These are phyloP conservation scores for Diaporthe aspalathi DNA, from an alignment of 2,329 filamentous ascomycete species.

Conservation along the genomic window DNA sequence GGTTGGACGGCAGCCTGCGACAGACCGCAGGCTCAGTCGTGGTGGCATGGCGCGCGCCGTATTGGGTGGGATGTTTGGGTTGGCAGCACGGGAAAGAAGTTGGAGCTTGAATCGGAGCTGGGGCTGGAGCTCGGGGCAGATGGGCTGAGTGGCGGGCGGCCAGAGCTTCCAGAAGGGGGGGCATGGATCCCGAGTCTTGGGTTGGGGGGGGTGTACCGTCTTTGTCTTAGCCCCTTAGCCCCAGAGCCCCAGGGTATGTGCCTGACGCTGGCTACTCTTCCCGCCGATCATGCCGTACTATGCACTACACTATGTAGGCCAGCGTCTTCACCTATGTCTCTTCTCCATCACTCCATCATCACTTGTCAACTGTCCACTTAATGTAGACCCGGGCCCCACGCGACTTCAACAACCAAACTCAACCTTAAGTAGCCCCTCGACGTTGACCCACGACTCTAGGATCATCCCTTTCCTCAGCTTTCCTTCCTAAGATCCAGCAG, in stretches of 20 bases:
- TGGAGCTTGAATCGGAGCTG: constrained; percentile 4
- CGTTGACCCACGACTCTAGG: not conserved
- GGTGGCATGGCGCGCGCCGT: constrained; percentile 46
- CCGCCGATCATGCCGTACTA: constrained; percentile 23
- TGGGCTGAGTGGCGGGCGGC: not conserved
- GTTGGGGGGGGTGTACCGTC: not conserved
- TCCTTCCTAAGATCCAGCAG: not conserved
- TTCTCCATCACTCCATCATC: constrained; percentile 15
- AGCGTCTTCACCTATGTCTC: constrained; percentile 4
- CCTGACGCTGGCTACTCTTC: too few species aligned
- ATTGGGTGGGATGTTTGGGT: not conserved
- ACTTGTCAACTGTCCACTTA: constrained; percentile 4
- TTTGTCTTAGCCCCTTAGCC: constrained; percentile 6
- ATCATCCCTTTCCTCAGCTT: not conserved
- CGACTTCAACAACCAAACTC: not conserved
- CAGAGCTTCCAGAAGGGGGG: constrained; percentile 31
- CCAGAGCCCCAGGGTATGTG: too few species aligned
- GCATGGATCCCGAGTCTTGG: constrained; percentile 16
- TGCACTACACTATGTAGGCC: too few species aligned
- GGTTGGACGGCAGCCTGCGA: constrained; percentile 40
- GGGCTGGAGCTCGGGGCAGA: constrained; percentile 17
- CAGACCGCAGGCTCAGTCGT: constrained; percentile 45
- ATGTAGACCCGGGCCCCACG: not conserved
- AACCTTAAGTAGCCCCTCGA: not conserved
- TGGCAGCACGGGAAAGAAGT: not conserved